Evolutionary conservation across 805 yeast genomes (phyloP).

Genomic region (Lipomyces yamanashiensis): DNA sequence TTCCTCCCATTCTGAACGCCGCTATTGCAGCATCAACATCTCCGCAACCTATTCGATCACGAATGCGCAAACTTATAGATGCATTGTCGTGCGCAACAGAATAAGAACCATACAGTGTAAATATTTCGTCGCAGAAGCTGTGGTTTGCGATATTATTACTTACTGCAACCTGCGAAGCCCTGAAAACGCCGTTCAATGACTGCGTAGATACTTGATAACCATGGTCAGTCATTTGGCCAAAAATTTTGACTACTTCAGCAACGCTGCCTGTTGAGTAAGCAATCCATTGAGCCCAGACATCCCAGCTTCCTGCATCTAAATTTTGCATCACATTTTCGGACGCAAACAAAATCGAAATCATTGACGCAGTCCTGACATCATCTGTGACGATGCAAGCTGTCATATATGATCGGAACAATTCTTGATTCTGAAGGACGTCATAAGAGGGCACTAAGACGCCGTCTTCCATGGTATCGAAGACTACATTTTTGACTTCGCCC

Average conservation of each 20-base stretch:
- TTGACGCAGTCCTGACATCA: slow-evolving; percentile 4
- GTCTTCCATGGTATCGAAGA: slow-evolving; percentile 16
- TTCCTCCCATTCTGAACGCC: slow-evolving; percentile 26
- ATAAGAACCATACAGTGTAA: slow-evolving; percentile 9
- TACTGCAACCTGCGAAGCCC: slow-evolving; percentile 25
- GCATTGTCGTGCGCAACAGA: slow-evolving; percentile 15
- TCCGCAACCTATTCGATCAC: slow-evolving; percentile 32
- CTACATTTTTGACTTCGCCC: slow-evolving; percentile 11
- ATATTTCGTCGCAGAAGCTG: slow-evolving; percentile 22
- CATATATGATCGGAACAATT: slow-evolving; percentile 29
- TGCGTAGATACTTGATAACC: slow-evolving; percentile 38
- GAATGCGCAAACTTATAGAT: slow-evolving; percentile 32
- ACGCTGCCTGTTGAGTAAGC: slow-evolving; percentile 39
- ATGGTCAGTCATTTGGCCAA: slow-evolving; percentile 33
- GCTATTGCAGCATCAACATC: slow-evolving; percentile 29
- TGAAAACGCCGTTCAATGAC: slow-evolving; percentile 27
- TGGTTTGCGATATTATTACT: neutral
- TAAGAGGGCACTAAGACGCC: slow-evolving; percentile 13
- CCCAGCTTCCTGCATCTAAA: slow-evolving; percentile 47
- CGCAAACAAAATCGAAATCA: slow-evolving; percentile 7
- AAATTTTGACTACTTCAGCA: slow-evolving; percentile 19
- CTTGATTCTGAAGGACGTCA: slow-evolving; percentile 23
- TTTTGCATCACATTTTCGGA: slow-evolving; percentile 4
- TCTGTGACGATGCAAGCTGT: slow-evolving; percentile 27
- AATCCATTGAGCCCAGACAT: slow-evolving; percentile 45